These are phyloP conservation scores for Fistulina hepatica DNA, from an alignment of 1,284 basidiomycete genomes.

Conservation along the genomic window DNA sequence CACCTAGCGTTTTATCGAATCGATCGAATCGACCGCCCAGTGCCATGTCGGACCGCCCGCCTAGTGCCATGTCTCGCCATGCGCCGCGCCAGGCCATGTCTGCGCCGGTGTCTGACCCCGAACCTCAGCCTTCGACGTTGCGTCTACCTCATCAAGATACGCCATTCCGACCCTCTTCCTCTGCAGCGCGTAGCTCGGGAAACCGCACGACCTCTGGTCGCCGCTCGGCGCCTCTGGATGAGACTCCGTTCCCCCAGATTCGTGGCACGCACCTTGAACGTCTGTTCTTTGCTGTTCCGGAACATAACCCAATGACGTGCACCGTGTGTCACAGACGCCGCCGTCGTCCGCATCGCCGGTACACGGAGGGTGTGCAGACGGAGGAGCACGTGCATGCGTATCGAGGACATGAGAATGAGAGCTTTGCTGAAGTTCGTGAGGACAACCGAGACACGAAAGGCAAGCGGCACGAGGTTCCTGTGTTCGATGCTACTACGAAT, in stretches of 20 bases:
- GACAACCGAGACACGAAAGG: constrained; percentile 9
- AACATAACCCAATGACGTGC: constrained; percentile 59
- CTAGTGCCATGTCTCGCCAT: too few relatives aligned
- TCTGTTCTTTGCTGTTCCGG: constrained; percentile 70
- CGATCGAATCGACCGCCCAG: too few relatives aligned
- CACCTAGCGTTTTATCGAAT: too few relatives aligned
- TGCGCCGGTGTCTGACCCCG: too few relatives aligned
- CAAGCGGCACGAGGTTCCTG: constrained; percentile 34
- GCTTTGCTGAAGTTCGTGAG: constrained; percentile 11
- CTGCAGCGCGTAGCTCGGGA: too few relatives aligned
- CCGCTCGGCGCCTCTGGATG: too few relatives aligned
- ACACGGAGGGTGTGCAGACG: neutral
- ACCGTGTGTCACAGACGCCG: constrained; percentile 46
- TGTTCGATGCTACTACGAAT: constrained; percentile 23
- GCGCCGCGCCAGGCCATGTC: too few relatives aligned
- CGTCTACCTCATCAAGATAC: too few relatives aligned
- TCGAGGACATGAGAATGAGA: constrained; percentile 10
- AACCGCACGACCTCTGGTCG: too few relatives aligned
- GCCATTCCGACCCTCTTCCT: too few relatives aligned
- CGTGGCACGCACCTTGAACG: constrained; percentile 63
- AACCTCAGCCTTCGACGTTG: too few relatives aligned
- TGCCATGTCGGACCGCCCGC: too few relatives aligned
- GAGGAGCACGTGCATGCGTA: neutral
- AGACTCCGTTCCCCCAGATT: constrained; percentile 72
- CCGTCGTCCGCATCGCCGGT: constrained; percentile 14